Base-by-base conservation (phyloP, 2,329 filamentous ascomycete genomes). In the Chaetomium sp. region DNA sequence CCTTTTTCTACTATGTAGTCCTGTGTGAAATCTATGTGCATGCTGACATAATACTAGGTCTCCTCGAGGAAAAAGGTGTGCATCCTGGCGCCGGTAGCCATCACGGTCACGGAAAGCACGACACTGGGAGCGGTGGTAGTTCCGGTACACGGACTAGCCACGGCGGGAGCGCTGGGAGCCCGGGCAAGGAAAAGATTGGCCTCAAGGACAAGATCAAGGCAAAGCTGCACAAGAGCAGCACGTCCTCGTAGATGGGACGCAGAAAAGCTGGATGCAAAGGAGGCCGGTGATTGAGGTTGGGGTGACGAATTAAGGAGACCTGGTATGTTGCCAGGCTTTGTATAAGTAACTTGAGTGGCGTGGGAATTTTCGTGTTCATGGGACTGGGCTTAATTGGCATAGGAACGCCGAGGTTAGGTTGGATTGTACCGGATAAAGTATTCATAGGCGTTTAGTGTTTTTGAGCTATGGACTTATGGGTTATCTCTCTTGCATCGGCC, bases 121-220 rank as follows among this genome's bases (percentile, higher is more conserved):
- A n/a, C 14, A 44, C 42, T 6, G 19, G 19, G 19, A 51, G 5
- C 4, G 33, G 34, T 42, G 45, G 43, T 6, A 14, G 11, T 8
- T 27, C 27, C 42, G 46, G 35, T 10, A 8, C 32, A 27, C 19
- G 19, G 19, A 42, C 40, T 12, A 14, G 40, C 33, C 41, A 42
- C 41, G 12, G 7, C 27, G 45, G 34, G 33, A 66, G 64, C 41
- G 68, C 66, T 47, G 53, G 34, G 33, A 66, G 64, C 42, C 68
- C 66, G 45, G 53, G 52, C 10, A 62, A 67, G 49, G 64, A 65
- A 43, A 66, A 69, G 59, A 72, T 72, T 5, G 79, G 79, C 59
- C 66, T 86, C 42, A 77, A 77, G 58, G 76, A 84, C 55, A 86
- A 85, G 73, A 80, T 88, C 70, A 88, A 87, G 79, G 78, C 79